These are phyloP conservation scores for Mesembryanthemum crystallinum DNA, from an alignment of 148 eudicot genomes.

Conservation along the genomic window DNA sequence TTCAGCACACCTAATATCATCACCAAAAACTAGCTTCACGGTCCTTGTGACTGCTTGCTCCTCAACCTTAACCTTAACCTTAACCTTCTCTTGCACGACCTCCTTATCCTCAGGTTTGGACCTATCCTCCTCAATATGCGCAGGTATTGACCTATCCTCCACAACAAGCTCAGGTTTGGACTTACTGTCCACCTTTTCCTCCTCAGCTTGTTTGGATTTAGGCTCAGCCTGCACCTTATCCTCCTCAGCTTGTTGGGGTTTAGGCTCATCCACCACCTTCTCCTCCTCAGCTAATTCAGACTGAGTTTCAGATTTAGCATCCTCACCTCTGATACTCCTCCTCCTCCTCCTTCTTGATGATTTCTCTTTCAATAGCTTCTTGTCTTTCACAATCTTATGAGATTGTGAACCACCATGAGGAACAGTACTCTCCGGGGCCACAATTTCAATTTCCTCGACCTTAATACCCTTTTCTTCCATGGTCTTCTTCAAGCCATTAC, in stretches of 20 bases:
- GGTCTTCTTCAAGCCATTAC: slow-evolving; percentile 45
- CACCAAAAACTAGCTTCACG: slow-evolving; percentile 77
- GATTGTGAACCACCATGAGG: slow-evolving; percentile 31
- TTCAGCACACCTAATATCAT: slow-evolving; percentile 86
- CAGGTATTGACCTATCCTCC: slow-evolving; percentile 21
- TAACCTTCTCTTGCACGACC: slow-evolving; percentile 74
- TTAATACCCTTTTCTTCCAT: slow-evolving; percentile 64
- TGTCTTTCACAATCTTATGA: slow-evolving; percentile 40
- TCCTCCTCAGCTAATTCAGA: slow-evolving; percentile 27
- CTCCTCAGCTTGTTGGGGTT: slow-evolving; percentile 21
- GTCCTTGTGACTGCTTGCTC: slow-evolving; percentile 55
- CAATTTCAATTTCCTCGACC: slow-evolving; percentile 60
- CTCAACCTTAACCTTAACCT: slow-evolving; percentile 53
- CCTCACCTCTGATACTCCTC: slow-evolving; percentile 29
- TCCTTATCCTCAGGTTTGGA: slow-evolving; percentile 58
- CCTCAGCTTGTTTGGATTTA: slow-evolving; percentile 16
- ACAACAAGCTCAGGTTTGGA: slow-evolving; percentile 15
- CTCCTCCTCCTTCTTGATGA: slow-evolving; percentile 34
- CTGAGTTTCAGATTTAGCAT: slow-evolving; percentile 18
- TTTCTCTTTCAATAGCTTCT: slow-evolving; percentile 32
- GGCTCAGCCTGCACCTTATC: slow-evolving; percentile 22
- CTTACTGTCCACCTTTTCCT: slow-evolving; percentile 21
- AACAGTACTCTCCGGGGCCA: slow-evolving; percentile 32
- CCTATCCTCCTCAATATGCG: slow-evolving; percentile 25
- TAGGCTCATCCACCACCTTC: slow-evolving; percentile 19